These are phyloP conservation scores for Xerocomus brunneocitrinus DNA, from an alignment of 768 basidiomycete species.

Conservation along the genomic window DNA sequence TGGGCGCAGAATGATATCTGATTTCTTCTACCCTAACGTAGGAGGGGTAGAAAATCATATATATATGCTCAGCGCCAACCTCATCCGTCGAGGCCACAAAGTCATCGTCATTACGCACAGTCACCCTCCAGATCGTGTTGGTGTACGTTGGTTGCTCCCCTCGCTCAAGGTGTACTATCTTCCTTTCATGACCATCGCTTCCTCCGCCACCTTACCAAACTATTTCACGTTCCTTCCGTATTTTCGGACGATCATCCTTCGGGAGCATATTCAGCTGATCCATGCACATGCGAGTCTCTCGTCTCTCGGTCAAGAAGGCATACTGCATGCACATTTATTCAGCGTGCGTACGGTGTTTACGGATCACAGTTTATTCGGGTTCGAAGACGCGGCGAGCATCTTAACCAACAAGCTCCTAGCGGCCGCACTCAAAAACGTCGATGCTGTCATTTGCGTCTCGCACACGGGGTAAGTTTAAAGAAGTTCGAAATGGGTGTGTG, in stretches of 20 bases:
- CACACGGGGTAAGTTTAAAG: slow-evolving; percentile 75
- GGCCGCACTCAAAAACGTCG: slow-evolving; percentile 83
- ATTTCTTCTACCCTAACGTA: slow-evolving; percentile 92
- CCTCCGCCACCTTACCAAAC: slow-evolving; percentile 90
- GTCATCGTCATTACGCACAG: slow-evolving; percentile 95
- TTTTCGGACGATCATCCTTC: slow-evolving; percentile 79
- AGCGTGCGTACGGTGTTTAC: slow-evolving; percentile 91
- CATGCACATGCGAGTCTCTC: slow-evolving; percentile 93
- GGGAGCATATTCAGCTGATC: slow-evolving; percentile 81
- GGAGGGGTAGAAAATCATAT: slow-evolving; percentile 98
- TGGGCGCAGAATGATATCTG: slow-evolving; percentile 77
- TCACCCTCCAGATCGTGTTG: slow-evolving; percentile 79
- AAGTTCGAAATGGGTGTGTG: neutral
- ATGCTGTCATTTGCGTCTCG: slow-evolving; percentile 93
- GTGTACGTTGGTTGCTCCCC: slow-evolving; percentile 84
- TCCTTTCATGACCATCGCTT: slow-evolving; percentile 83
- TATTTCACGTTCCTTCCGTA: slow-evolving; percentile 92
- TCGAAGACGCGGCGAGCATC: slow-evolving; percentile 95
- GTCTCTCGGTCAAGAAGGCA: slow-evolving; percentile 86
- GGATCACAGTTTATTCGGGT: slow-evolving; percentile 94
- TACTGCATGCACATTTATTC: slow-evolving; percentile 84
- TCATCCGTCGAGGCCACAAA: slow-evolving; percentile 82
- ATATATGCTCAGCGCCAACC: slow-evolving; percentile 82
- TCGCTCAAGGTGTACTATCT: slow-evolving; percentile 92
- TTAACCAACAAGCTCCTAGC: slow-evolving; percentile 94